Percentiles rank a stretch among this genome's conserved stretches.
These are phyloP conservation scores for Penicillium sp. DNA, from an alignment of 2,329 filamentous ascomycete species.

Conservation along the genomic window DNA sequence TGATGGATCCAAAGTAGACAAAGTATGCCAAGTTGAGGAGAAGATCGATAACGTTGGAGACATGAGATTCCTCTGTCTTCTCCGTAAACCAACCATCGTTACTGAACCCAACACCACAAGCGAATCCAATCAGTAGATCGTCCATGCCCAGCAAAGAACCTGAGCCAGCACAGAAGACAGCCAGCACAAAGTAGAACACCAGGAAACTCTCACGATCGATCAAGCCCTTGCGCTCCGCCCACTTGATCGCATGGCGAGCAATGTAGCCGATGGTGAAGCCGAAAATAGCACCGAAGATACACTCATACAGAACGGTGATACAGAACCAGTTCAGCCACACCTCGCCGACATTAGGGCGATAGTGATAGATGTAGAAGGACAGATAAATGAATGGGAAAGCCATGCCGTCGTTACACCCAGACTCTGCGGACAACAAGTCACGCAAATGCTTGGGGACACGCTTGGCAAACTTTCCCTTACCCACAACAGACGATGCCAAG, in stretches of 20 bases:
- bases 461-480: constrained; percentile 98
- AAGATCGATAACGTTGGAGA: constrained; percentile 98
- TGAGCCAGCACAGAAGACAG: constrained; percentile 91
- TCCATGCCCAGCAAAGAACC: constrained; percentile 89
- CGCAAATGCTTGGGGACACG: constrained; percentile 95
- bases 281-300: constrained; percentile 84
- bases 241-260: constrained; percentile 86
- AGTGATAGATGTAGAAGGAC: constrained; percentile 83
- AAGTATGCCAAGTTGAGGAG: constrained; percentile 97
- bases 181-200: constrained; percentile 97
- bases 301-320: constrained; percentile 89
- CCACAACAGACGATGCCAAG: constrained; percentile 93
- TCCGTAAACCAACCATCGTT: constrained; percentile 99
- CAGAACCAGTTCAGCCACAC: constrained; percentile 86
- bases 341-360: constrained; percentile 64
- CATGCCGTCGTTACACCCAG: constrained; percentile 99
- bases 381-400: constrained; percentile 97
- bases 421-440: constrained; percentile 92
- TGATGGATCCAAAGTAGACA: constrained; percentile 95
- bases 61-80: constrained; percentile 97
- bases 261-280: constrained; percentile 86
- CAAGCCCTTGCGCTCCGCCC: constrained; percentile 75
- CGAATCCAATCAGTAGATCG: constrained; percentile 90
- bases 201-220: constrained; percentile 97
- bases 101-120: constrained; percentile 95